Conservation (phyloP, 2,329 filamentous ascomycete species). For the Fusarium sp. region DNA sequence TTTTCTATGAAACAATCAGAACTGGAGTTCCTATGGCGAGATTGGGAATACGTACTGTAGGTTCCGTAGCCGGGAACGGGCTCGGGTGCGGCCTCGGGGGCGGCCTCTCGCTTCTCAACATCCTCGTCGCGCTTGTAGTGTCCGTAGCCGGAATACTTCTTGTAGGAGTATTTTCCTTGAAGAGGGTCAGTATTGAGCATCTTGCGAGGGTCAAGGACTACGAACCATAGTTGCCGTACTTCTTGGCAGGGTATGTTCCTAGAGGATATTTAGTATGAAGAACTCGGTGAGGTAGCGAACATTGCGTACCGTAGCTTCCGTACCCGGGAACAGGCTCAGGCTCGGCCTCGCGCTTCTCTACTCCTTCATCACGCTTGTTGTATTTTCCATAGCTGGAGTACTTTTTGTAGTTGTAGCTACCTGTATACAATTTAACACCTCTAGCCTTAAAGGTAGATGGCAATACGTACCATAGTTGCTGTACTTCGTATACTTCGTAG, state of each 20-base stretch:
- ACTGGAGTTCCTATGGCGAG: not conserved
- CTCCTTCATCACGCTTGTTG: constrained; percentile 20
- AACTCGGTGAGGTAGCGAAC: not conserved
- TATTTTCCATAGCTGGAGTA: constrained; percentile 16
- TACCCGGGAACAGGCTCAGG: constrained; percentile 8
- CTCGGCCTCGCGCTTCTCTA: constrained; percentile 5
- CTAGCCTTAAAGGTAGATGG: fast-evolving
- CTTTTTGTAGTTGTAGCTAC: constrained; percentile 29
- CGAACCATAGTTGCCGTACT: constrained; percentile 22
- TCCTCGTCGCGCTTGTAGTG: constrained; percentile 19
- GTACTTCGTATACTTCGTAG: constrained; percentile 8
- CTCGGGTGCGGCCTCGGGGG: constrained; percentile 1
- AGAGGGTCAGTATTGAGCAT: not conserved
- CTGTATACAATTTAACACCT: not conserved
- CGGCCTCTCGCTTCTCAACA: not conserved
- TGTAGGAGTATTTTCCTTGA: constrained; percentile 19
- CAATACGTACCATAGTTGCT: constrained; percentile 2
- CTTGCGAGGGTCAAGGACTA: too few species aligned
- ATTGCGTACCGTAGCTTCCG: not conserved
- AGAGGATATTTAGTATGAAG: not conserved
- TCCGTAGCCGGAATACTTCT: constrained; percentile 21
- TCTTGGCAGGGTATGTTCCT: constrained; percentile 3
- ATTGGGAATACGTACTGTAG: not conserved
- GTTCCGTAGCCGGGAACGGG: not conserved
- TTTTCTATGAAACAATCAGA: not conserved